Evolutionary conservation across 495 filamentous ascomycete species (phyloP).

Genomic region (Viridothelium virens): DNA sequence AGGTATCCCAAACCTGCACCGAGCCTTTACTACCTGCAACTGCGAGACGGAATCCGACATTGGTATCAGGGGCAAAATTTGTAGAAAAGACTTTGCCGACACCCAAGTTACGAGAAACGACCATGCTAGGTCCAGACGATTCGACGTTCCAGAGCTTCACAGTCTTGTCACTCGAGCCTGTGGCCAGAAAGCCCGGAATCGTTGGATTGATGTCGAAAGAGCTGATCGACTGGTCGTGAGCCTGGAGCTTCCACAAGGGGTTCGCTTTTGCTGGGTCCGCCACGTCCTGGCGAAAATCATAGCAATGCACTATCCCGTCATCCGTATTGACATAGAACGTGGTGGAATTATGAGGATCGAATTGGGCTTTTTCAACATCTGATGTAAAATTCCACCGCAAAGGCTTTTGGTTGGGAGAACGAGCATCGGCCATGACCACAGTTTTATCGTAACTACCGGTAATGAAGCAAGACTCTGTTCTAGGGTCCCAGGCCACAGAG

Average conservation of each 20-base stretch:
- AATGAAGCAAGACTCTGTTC: constrained; percentile 71
- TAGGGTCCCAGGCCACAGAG: constrained; percentile 80
- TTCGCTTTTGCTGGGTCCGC: constrained; percentile 62
- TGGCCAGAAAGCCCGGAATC: constrained; percentile 87
- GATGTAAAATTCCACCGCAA: constrained; percentile 86
- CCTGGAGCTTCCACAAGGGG: constrained; percentile 87
- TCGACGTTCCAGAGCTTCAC: constrained; percentile 96
- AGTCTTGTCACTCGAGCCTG: constrained; percentile 83
- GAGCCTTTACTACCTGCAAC: constrained; percentile 91
- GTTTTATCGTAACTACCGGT: constrained; percentile 93
- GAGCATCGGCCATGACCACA: constrained; percentile 85
- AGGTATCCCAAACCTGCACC: constrained; percentile 95
- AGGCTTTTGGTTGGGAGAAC: constrained; percentile 68
- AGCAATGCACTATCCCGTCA: constrained; percentile 77
- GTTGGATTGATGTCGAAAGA: constrained; percentile 85
- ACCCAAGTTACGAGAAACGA: constrained; percentile 82
- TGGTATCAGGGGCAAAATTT: constrained; percentile 76
- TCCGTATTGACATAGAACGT: constrained; percentile 87
- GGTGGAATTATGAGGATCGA: constrained; percentile 87
- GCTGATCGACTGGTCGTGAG: constrained; percentile 88
- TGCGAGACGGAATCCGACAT: constrained; percentile 82
- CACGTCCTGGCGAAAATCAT: constrained; percentile 68
- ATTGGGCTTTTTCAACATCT: constrained; percentile 85
- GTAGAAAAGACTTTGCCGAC: constrained; percentile 93
- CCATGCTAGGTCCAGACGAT: constrained; percentile 70